A percentile compares a stretch with the other conserved stretches of the same genome.
Conservation (phyloP, 108 stramenopile species). For the Cyclotella sp. region DNA sequence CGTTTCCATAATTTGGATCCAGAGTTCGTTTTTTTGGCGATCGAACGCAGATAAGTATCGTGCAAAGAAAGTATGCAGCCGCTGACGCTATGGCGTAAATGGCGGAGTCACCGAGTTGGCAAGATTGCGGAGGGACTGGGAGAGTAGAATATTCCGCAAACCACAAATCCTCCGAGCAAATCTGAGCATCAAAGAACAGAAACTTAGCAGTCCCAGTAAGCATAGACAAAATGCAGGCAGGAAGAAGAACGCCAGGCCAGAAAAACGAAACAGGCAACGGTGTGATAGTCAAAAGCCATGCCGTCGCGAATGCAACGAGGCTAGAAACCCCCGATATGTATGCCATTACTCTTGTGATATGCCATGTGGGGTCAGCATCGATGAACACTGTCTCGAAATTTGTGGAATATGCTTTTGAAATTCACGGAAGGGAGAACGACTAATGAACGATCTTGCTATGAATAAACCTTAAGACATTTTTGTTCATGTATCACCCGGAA, state of each 20-base stretch:
- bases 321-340: constrained; percentile 63
- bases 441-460: neutral
- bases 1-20: constrained; percentile 62
- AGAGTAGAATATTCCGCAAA: constrained; percentile 48
- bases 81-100: constrained; percentile 56
- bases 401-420: constrained; percentile 40
- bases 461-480: no score
- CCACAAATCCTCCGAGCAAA: constrained; percentile 71
- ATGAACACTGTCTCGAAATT: constrained; percentile 64
- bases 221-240: constrained; percentile 64
- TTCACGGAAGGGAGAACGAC: neutral
- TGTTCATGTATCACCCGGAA: neutral
- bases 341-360: constrained; percentile 68
- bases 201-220: constrained; percentile 78
- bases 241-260: constrained; percentile 80
- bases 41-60: constrained; percentile 68
- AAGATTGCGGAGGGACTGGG: constrained; percentile 60
- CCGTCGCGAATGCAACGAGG: constrained; percentile 53
- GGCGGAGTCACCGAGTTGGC: constrained; percentile 58
- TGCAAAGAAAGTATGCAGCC: constrained; percentile 54
- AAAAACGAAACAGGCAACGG: constrained; percentile 73
- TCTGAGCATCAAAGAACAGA: constrained; percentile 66
- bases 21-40: constrained; percentile 63
- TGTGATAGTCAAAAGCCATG: constrained; percentile 71
- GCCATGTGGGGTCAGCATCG: constrained; percentile 70